These are phyloP conservation scores for Nelumbo lutea DNA, from an alignment of 164 flowering plant genomes.

Conservation along the genomic window DNA sequence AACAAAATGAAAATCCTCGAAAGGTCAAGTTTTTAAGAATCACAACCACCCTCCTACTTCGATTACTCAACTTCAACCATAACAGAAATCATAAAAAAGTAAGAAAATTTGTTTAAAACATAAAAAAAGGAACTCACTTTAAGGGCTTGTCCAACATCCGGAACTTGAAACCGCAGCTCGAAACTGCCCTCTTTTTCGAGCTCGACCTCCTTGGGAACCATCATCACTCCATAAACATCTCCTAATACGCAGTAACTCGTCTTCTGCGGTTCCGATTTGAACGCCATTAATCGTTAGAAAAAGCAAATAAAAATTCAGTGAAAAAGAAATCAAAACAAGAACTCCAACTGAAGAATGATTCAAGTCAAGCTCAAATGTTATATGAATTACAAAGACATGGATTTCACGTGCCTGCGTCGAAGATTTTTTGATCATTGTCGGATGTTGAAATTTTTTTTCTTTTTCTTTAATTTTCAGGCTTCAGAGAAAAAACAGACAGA, in stretches of 20 bases:
- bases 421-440: conserved; percentile 20
- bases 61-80: background rate
- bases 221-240: conserved; percentile 40
- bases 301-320: background rate
- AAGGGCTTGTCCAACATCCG: conserved; percentile 36
- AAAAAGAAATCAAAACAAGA: background rate
- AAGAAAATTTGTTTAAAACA: background rate
- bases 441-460: background rate
- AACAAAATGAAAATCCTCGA: too few species aligned
- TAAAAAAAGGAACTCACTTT: conserved; percentile 26
- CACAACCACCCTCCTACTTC: too few species aligned
- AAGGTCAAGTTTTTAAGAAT: too few species aligned
- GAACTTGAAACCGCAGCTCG: conserved; percentile 45
- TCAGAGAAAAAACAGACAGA: too few species aligned
- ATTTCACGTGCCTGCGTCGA: conserved; percentile 19
- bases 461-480: too few species aligned
- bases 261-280: conserved; percentile 48
- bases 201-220: conserved; percentile 41
- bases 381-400: background rate
- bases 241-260: conserved; percentile 38
- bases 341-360: background rate
- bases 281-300: conserved; percentile 22
- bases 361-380: too few species aligned
- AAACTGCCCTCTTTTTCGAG: conserved; percentile 27
- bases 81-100: background rate